Evolutionary conservation across 179 eudicot species (phyloP).

Genomic region (Heliamphora pulchella): DNA sequence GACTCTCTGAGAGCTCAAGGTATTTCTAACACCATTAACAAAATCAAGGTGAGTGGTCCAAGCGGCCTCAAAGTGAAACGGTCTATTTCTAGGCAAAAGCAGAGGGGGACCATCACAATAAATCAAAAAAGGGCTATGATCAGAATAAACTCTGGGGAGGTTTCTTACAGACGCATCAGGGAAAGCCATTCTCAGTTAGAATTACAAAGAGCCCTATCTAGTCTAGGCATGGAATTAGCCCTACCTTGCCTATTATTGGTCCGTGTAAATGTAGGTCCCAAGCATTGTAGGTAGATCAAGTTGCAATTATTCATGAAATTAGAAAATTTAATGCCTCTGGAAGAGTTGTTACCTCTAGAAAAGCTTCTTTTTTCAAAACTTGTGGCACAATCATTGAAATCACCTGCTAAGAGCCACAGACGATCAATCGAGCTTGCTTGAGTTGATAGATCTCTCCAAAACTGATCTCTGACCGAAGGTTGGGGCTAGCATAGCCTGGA

Average conservation of each 20-base stretch:
- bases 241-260: neutral
- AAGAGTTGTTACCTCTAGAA: neutral
- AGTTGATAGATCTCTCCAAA: neutral
- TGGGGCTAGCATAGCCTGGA: neutral
- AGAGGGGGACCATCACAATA: accelerated
- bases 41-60: too few relatives aligned
- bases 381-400: neutral
- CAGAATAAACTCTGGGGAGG: neutral
- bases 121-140: neutral
- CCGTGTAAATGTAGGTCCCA: neutral
- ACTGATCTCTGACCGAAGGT: neutral
- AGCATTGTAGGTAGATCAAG: neutral
- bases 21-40: too few relatives aligned
- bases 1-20: too few relatives aligned
- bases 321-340: neutral
- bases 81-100: neutral
- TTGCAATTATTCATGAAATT: neutral
- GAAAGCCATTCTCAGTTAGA: neutral
- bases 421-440: accelerated
- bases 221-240: neutral
- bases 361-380: neutral
- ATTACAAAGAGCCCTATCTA: neutral
- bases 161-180: neutral
- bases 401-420: neutral
- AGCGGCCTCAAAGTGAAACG: neutral